Evolutionary conservation across 352 stramenopile species (phyloP).

Genomic region (Peronospora belbahrii): DNA sequence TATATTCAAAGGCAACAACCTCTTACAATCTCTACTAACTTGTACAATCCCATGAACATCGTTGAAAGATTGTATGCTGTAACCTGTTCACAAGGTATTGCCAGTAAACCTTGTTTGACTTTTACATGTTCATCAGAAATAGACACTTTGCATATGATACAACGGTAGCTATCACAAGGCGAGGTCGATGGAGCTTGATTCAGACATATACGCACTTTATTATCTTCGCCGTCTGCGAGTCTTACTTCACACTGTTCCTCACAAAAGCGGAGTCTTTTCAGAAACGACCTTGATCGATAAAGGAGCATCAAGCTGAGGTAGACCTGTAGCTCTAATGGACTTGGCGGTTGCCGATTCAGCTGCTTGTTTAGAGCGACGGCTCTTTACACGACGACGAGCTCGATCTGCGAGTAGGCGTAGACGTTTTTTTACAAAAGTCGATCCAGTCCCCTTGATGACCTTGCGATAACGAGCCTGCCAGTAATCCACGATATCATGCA

Average conservation of each 20-base stretch:
- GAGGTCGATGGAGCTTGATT: too few relatives aligned
- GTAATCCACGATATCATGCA: slow-evolving; percentile 58
- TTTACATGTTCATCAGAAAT: too few relatives aligned
- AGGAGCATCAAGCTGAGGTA: slow-evolving; percentile 18
- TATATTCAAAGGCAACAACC: too few relatives aligned
- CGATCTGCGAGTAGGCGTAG: slow-evolving; percentile 33
- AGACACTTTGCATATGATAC: too few relatives aligned
- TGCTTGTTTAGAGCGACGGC: slow-evolving; percentile 24
- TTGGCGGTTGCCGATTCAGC: slow-evolving; percentile 12
- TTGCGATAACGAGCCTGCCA: slow-evolving; percentile 32
- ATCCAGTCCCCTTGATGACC: slow-evolving; percentile 24
- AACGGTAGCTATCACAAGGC: too few relatives aligned
- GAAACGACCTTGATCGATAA: slow-evolving; percentile 44
- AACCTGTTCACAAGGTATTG: too few relatives aligned
- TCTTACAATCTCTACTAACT: too few relatives aligned
- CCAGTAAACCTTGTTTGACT: too few relatives aligned
- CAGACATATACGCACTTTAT: not conserved
- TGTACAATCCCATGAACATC: too few relatives aligned
- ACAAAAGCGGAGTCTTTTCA: slow-evolving; percentile 44
- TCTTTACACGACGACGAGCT: slow-evolving; percentile 31
- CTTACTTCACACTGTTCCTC: not conserved
- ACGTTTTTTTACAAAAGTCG: slow-evolving; percentile 35
- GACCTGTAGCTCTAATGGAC: slow-evolving; percentile 3
- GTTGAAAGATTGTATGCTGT: too few relatives aligned
- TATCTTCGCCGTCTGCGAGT: not conserved